Evolutionary conservation across 768 basidiomycete species (phyloP).

Genomic region (Tephrocybe sp.): DNA sequence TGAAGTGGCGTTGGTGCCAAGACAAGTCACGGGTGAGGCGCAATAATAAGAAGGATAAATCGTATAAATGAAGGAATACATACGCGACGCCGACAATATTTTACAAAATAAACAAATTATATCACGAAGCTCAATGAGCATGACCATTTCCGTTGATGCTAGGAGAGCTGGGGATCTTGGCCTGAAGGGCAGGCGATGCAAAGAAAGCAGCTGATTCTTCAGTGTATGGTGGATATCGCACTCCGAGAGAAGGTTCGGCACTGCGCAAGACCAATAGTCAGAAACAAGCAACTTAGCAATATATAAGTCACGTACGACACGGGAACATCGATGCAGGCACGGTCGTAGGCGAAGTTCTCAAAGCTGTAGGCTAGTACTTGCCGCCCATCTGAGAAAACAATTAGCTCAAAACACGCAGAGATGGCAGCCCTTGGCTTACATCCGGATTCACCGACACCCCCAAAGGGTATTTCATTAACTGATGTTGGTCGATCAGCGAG

Average conservation of each 20-base stretch:
- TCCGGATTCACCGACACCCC: slow-evolving; percentile 63
- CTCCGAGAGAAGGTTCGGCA: slow-evolving; percentile 35
- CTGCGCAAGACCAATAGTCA: slow-evolving; percentile 24
- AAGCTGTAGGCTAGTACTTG: slow-evolving; percentile 55
- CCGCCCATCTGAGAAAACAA: slow-evolving; percentile 46
- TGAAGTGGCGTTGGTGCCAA: too few relatives aligned
- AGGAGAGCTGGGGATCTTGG: slow-evolving; percentile 22
- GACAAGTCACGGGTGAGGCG: too few relatives aligned
- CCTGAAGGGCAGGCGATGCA: slow-evolving; percentile 14
- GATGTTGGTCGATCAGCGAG: slow-evolving; percentile 6
- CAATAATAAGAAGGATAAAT: too few relatives aligned
- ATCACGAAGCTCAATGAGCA: neutral
- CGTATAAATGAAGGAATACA: too few relatives aligned
- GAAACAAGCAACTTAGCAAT: neutral
- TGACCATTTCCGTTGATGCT: neutral
- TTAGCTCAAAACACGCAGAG: neutral
- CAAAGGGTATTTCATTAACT: slow-evolving; percentile 44
- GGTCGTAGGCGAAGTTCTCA: slow-evolving; percentile 52
- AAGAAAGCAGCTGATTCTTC: slow-evolving; percentile 33
- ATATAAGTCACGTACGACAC: slow-evolving; percentile 39
- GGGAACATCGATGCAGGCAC: slow-evolving; percentile 51
- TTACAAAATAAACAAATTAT: neutral
- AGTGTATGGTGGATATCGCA: slow-evolving; percentile 56
- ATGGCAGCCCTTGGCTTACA: slow-evolving; percentile 39
- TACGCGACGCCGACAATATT: too few relatives aligned